These are phyloP conservation scores for Mucor mucedo DNA, from an alignment of 371 early-diverging fungal species.

Conservation along the genomic window DNA sequence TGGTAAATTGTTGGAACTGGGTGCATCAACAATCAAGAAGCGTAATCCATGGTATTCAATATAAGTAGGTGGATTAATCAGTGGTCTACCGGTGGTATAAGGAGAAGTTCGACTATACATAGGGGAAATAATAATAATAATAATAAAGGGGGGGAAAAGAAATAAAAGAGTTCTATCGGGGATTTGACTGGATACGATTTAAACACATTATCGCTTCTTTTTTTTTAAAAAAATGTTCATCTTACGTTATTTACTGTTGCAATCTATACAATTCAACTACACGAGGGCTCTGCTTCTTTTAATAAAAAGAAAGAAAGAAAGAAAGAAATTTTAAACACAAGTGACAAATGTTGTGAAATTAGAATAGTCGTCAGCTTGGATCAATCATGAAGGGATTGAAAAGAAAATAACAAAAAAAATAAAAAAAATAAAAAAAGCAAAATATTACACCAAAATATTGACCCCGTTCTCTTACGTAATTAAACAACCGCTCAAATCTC, in stretches of 20 bases:
- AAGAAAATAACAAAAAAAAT: conserved; percentile 8
- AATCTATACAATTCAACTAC: background rate
- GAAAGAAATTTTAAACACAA: background rate
- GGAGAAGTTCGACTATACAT: conserved; percentile 33
- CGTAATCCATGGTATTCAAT: conserved; percentile 51
- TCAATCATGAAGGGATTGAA: conserved; percentile 22
- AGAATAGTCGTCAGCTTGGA: conserved; percentile 17
- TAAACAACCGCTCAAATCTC: too few species aligned
- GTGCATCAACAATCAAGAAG: conserved; percentile 59
- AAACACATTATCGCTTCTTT: background rate
- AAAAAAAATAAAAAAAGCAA: conserved; percentile 2
- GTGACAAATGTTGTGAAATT: background rate
- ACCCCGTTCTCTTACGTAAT: too few species aligned
- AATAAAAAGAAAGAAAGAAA: background rate
- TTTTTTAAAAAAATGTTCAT: background rate
- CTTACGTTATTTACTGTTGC: background rate
- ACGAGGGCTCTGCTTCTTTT: too few species aligned
- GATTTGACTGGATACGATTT: conserved; percentile 14
- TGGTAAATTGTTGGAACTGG: conserved; percentile 54
- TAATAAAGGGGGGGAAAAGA: background rate
- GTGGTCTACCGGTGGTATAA: conserved; percentile 27
- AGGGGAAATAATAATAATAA: background rate
- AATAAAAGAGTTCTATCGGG: conserved; percentile 6
- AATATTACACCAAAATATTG: too few species aligned
- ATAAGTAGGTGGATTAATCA: conserved; percentile 57